Percentiles rank a stretch among this genome's conserved stretches.
These are phyloP conservation scores for Scleroderma bovista DNA, from an alignment of 768 basidiomycete species.

Conservation along the genomic window DNA sequence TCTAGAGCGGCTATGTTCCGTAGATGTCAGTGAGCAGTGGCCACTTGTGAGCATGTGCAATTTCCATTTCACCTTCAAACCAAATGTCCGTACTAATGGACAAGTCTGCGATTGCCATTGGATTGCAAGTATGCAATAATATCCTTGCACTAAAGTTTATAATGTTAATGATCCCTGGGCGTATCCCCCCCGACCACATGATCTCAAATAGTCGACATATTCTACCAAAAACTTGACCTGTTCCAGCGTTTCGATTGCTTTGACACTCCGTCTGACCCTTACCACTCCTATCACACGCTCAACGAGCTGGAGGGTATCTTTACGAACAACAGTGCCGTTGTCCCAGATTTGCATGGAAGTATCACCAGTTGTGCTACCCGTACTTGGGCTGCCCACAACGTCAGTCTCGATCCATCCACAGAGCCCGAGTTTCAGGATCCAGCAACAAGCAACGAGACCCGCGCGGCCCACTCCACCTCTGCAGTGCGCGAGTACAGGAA, in stretches of 20 bases:
- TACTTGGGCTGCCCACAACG: neutral
- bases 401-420: conserved; percentile 56
- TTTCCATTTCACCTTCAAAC: too few species aligned
- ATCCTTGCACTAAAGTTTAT: too few species aligned
- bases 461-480: conserved; percentile 93
- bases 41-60: too few species aligned
- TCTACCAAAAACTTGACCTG: conserved; percentile 83
- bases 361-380: conserved; percentile 8
- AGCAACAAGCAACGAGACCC: conserved; percentile 86
- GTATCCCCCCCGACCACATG: conserved; percentile 1
- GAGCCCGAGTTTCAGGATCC: conserved; percentile 90
- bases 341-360: conserved; percentile 12
- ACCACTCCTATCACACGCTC: conserved; percentile 71
- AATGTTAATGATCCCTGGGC: neutral
- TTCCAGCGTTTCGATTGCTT: conserved; percentile 92
- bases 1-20: too few species aligned
- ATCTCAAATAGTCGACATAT: conserved; percentile 58
- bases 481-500: conserved; percentile 80
- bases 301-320: conserved; percentile 58
- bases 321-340: conserved; percentile 24
- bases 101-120: too few species aligned
- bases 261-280: conserved; percentile 70
- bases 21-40: too few species aligned
- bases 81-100: too few species aligned
- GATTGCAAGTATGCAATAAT: too few species aligned